Evolutionary conservation across 805 yeast genomes (phyloP).

Genomic region (Myxozyma mucilagina): DNA sequence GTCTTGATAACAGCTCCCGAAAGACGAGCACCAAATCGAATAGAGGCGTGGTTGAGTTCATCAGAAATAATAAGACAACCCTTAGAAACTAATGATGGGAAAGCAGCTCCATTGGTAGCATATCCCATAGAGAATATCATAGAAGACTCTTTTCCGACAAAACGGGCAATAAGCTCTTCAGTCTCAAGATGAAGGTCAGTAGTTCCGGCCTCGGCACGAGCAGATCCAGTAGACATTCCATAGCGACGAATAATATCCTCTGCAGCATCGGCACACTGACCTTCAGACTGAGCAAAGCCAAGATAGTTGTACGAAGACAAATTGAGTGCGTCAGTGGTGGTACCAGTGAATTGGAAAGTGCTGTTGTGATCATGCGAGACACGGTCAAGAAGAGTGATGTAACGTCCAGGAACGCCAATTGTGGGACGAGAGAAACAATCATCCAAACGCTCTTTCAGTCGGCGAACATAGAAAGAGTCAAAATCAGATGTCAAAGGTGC

Average conservation of each 20-base stretch:
- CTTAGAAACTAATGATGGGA: conserved; percentile 77
- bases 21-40: conserved; percentile 89
- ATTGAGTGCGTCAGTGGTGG: conserved; percentile 74
- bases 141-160: conserved; percentile 88
- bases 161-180: conserved; percentile 75
- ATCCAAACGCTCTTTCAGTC: conserved; percentile 85
- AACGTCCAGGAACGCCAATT: conserved; percentile 97
- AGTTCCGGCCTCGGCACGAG: conserved; percentile 74
- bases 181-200: conserved; percentile 71
- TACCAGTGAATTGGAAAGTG: conserved; percentile 72
- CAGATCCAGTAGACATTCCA: conserved; percentile 79
- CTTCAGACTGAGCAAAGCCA: conserved; percentile 95
- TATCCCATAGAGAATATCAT: conserved; percentile 90
- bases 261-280: conserved; percentile 82
- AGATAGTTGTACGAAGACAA: conserved; percentile 89
- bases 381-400: conserved; percentile 78
- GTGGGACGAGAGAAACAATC: conserved; percentile 96
- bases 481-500: conserved; percentile 96
- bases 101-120: conserved; percentile 89
- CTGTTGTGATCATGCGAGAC: conserved; percentile 63
- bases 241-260: conserved; percentile 60
- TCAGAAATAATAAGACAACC: conserved; percentile 91
- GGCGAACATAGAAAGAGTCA: conserved; percentile 89
- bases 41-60: conserved; percentile 92
- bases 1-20: conserved; percentile 79